Percentiles rank a stretch among this genome's conserved stretches.
phyloP scores from a whole-genome alignment of 106 monocot species.

The Posidonia australis region DNA sequence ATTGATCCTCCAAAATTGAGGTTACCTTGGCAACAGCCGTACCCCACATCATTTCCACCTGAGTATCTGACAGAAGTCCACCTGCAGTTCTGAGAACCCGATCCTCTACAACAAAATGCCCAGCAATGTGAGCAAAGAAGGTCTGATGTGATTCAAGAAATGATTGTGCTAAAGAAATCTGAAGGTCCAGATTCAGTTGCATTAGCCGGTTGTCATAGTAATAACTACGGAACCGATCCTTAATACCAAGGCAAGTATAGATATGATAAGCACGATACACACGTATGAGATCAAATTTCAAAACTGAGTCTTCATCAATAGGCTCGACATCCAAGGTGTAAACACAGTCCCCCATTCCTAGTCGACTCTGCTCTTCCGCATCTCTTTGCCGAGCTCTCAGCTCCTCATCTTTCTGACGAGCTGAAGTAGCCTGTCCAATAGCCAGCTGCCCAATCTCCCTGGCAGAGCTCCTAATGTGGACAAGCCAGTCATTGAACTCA shows the following conservation, averaged over 20 bases:
- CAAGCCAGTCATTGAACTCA: constrained; percentile 81
- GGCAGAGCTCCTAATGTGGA: constrained; percentile 47
- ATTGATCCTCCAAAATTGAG: constrained; percentile 46
- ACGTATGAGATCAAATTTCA: constrained; percentile 72
- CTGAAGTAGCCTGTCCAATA: constrained; percentile 60
- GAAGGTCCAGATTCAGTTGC: constrained; percentile 80
- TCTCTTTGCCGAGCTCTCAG: constrained; percentile 47
- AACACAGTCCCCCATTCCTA: constrained; percentile 35
- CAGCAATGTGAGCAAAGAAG: constrained; percentile 77
- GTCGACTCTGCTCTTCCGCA: constrained; percentile 52
- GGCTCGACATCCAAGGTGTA: constrained; percentile 47
- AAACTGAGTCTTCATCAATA: constrained; percentile 35
- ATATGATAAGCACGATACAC: constrained; percentile 76
- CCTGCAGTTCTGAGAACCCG: constrained; percentile 53
- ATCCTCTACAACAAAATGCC: constrained; percentile 87
- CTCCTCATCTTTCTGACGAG: constrained; percentile 60
- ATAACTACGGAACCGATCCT: constrained; percentile 62
- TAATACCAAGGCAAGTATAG: constrained; percentile 52
- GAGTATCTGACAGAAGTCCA: constrained; percentile 44
- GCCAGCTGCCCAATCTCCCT: constrained; percentile 74
- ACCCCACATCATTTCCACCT: constrained; percentile 57
- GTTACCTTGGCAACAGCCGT: constrained; percentile 43
- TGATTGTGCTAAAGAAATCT: constrained; percentile 52
- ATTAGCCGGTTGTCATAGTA: constrained; percentile 84
- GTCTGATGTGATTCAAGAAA: constrained; percentile 88